Conservation (phyloP, 176 grass and related monocot genomes). For the Aegilops umbellulata region DNA sequence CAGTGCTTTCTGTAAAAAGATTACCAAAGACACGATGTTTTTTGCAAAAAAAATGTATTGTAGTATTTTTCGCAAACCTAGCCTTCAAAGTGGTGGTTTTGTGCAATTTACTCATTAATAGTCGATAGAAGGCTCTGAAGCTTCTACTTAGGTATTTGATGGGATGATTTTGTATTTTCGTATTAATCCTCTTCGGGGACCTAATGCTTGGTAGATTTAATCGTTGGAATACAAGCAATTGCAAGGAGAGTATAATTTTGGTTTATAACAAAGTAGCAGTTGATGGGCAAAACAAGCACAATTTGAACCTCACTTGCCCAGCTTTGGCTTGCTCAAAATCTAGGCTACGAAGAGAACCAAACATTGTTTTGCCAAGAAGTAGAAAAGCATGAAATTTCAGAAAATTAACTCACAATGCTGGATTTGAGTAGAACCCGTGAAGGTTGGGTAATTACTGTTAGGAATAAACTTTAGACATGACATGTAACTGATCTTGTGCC, state of each 20-base stretch:
- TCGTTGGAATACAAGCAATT: not conserved
- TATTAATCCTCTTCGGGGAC: not conserved
- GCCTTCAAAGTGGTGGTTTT: too few relatives aligned
- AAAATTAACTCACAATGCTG: not conserved
- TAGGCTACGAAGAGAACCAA: not conserved
- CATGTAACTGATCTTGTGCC: too few relatives aligned
- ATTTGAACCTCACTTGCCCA: not conserved
- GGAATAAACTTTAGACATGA: too few relatives aligned
- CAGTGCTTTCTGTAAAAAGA: too few relatives aligned
- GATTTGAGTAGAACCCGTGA: not conserved
- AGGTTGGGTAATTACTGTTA: not conserved
- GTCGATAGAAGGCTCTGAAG: not conserved
- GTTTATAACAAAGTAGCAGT: not conserved
- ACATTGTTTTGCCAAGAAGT: too few relatives aligned
- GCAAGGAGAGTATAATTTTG: not conserved
- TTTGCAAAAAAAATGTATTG: too few relatives aligned
- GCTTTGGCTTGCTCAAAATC: not conserved
- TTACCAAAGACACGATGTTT: too few relatives aligned
- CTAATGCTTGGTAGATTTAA: not conserved
- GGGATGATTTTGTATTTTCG: not conserved
- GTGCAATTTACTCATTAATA: not conserved
- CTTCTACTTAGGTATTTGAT: not conserved
- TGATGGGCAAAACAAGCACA: not conserved
- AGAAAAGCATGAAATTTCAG: not conserved
- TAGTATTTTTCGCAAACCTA: too few relatives aligned